Evolutionary conservation across 495 filamentous ascomycete genomes (phyloP).

Genomic region (Annulohypoxylon moriforme): DNA sequence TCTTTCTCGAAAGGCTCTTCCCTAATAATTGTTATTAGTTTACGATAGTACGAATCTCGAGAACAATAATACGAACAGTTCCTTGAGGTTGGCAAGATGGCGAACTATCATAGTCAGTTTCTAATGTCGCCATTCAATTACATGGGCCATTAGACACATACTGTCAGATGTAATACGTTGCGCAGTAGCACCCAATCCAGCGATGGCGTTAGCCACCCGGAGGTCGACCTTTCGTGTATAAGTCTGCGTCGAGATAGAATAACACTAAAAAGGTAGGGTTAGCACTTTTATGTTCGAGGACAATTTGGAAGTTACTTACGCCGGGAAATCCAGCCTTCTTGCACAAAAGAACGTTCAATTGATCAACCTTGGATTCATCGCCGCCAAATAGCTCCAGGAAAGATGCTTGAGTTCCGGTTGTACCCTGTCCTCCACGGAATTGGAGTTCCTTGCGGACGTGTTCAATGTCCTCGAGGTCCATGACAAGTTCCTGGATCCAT

Average conservation of each 20-base stretch:
- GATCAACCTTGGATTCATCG: constrained; percentile 80
- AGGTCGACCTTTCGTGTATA: constrained; percentile 85
- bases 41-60: background rate
- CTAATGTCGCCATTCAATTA: constrained; percentile 7
- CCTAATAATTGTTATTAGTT: constrained; percentile 54
- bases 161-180: constrained; percentile 67
- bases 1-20: constrained; percentile 92
- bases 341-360: constrained; percentile 80
- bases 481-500: constrained; percentile 89
- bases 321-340: constrained; percentile 85
- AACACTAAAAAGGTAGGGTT: constrained; percentile 53
- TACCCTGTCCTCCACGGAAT: constrained; percentile 82
- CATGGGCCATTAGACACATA: constrained; percentile 3
- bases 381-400: constrained; percentile 82
- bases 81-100: constrained; percentile 72
- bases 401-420: constrained; percentile 69
- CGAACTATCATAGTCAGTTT: constrained; percentile 58
- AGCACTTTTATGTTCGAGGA: background rate
- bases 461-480: constrained; percentile 87
- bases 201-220: constrained; percentile 80
- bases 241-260: constrained; percentile 56
- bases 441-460: constrained; percentile 76
- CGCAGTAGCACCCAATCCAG: constrained; percentile 83
- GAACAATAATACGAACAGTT: constrained; percentile 19
- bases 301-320: background rate